Percentiles rank a stretch among this genome's conserved stretches.
These are phyloP conservation scores for Dendrocalamus sinicus DNA, from an alignment of 176 grass and related monocot species.

Conservation along the genomic window DNA sequence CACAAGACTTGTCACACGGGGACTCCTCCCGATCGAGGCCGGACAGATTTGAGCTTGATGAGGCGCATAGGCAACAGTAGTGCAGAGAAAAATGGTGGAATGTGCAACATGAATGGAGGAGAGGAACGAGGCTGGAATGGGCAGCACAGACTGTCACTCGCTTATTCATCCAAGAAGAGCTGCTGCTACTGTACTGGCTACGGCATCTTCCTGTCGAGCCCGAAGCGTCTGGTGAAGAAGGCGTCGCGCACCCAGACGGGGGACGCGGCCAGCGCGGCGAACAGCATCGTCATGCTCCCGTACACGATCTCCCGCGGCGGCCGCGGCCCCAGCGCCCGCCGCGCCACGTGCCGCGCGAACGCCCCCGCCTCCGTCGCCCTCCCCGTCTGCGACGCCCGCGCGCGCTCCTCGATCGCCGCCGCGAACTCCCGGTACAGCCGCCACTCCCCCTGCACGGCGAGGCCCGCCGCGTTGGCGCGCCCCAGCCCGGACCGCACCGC, in stretches of 20 bases:
- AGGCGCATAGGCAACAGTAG: too few relatives aligned
- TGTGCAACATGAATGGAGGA: too few relatives aligned
- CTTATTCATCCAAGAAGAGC: too few relatives aligned
- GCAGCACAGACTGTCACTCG: too few relatives aligned
- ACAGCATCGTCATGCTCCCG: slow-evolving; percentile 51
- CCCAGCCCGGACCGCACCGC: slow-evolving; percentile 47
- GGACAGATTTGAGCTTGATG: too few relatives aligned
- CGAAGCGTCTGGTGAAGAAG: slow-evolving; percentile 58
- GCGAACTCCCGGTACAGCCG: slow-evolving; percentile 35
- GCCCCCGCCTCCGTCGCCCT: slow-evolving; percentile 12
- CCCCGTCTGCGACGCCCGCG: slow-evolving; percentile 38
- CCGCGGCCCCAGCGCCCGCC: slow-evolving; percentile 25
- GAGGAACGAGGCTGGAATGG: too few relatives aligned
- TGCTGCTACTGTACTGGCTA: too few relatives aligned
- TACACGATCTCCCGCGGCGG: slow-evolving; percentile 50
- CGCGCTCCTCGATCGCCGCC: slow-evolving; percentile 48
- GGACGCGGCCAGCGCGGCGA: slow-evolving; percentile 42
- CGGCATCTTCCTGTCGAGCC: slow-evolving; percentile 31
- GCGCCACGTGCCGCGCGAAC: slow-evolving; percentile 43
- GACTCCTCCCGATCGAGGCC: too few relatives aligned
- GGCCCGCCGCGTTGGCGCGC: slow-evolving; percentile 37
- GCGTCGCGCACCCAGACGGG: slow-evolving; percentile 48
- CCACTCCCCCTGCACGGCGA: slow-evolving; percentile 28
- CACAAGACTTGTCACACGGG: too few relatives aligned
- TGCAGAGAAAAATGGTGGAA: too few relatives aligned